Conservation (phyloP, 108 stramenopile genomes). For the Cylindrotheca fusiformis region DNA sequence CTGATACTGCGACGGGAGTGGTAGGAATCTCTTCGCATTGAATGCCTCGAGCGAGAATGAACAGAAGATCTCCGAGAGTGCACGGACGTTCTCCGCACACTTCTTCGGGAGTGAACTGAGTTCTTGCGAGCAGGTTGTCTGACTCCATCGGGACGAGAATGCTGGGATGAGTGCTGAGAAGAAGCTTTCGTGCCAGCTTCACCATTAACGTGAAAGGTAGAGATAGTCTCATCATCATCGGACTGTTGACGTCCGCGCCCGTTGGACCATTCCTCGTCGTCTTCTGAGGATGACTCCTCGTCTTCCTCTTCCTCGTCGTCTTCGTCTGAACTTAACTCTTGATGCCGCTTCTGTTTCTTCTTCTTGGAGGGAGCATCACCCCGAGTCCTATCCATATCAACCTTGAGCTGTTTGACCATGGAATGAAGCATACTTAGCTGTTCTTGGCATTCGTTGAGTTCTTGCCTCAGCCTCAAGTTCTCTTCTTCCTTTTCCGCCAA, state of each 20-base stretch:
- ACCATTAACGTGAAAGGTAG: conserved; percentile 26
- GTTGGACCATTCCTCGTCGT: conserved; percentile 16
- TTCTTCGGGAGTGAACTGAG: conserved; percentile 23
- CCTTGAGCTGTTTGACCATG: conserved; percentile 37
- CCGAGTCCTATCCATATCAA: conserved; percentile 10
- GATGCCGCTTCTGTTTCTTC: conserved; percentile 3
- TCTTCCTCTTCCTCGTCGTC: conserved; percentile 37
- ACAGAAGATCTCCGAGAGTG: conserved; percentile 23
- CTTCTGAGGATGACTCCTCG: conserved; percentile 3
- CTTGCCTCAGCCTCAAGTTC: conserved; percentile 31
- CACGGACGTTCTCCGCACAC: conserved; percentile 13
- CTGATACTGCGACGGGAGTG: conserved; percentile 39
- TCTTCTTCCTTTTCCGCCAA: conserved; percentile 36
- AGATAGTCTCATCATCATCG: conserved; percentile 36
- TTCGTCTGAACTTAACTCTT: conserved; percentile 7
- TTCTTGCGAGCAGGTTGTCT: conserved; percentile 5
- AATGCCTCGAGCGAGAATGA: conserved; percentile 26
- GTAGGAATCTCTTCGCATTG: conserved; percentile 23
- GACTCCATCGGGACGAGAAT: not conserved
- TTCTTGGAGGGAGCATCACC: not conserved
- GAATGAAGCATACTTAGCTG: conserved; percentile 42
- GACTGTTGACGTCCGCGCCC: conserved; percentile 7
- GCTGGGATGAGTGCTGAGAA: not conserved
- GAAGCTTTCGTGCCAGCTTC: not conserved
- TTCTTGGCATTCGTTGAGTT: conserved; percentile 38